Conservation (phyloP, 805 yeast genomes). For the Starmerella scarabaei region DNA sequence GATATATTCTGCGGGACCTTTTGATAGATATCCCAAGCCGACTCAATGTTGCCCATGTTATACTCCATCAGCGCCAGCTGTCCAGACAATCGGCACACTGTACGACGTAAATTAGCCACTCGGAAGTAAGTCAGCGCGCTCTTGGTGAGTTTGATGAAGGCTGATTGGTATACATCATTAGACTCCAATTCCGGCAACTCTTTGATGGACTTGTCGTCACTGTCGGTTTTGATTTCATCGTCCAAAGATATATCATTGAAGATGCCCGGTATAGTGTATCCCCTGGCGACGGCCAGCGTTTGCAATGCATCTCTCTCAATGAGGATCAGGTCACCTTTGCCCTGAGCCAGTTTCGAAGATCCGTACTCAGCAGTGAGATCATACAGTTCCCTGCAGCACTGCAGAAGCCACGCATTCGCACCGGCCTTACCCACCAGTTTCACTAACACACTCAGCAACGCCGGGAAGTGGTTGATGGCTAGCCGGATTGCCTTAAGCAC, state of each 20-base stretch:
- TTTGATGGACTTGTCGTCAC: conserved; percentile 16
- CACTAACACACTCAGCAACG: conserved; percentile 17
- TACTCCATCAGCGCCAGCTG: conserved; percentile 60
- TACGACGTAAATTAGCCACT: conserved; percentile 42
- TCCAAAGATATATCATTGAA: conserved; percentile 23
- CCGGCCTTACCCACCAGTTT: conserved; percentile 9
- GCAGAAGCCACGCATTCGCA: conserved; percentile 29
- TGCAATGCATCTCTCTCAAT: conserved; percentile 31
- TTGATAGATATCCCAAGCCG: conserved; percentile 45
- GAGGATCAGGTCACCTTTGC: conserved; percentile 33
- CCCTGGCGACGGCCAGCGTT: conserved; percentile 21
- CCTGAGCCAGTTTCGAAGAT: conserved; percentile 23
- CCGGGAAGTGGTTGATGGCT: conserved; percentile 10
- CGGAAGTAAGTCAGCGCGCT: conserved; percentile 42
- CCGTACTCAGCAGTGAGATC: conserved; percentile 22
- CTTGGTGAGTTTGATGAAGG: conserved; percentile 44
- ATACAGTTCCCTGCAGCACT: conserved; percentile 34
- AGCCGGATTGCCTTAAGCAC: conserved; percentile 7
- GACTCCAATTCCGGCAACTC: conserved; percentile 24
- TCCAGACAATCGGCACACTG: conserved; percentile 60
- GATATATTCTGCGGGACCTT: conserved; percentile 2
- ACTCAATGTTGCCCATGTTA: conserved; percentile 43
- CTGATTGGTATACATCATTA: conserved; percentile 29
- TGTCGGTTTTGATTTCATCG: conserved; percentile 1
- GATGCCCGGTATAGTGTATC: conserved; percentile 25